phyloP scores from a whole-genome alignment of 352 stramenopile genomes.

The Phytophthora fragariae region DNA sequence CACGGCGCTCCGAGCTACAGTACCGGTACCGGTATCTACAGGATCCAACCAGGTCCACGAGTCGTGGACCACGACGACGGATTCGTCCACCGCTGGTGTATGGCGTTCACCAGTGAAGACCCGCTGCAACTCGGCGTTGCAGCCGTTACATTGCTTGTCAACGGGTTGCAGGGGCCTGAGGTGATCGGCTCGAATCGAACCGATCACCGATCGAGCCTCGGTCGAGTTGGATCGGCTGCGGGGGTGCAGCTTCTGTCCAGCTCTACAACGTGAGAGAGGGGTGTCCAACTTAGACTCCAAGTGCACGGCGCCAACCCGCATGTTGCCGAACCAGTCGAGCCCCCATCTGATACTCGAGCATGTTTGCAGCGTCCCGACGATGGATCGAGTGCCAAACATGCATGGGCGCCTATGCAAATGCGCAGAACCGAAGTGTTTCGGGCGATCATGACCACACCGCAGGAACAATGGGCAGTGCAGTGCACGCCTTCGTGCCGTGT shows the following conservation, averaged over 20 bases:
- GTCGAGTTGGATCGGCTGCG: too few relatives aligned
- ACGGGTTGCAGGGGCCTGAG: slow-evolving; percentile 8
- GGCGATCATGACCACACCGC: slow-evolving; percentile 14
- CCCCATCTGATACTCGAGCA: neutral
- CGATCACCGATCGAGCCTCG: too few relatives aligned
- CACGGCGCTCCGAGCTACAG: neutral
- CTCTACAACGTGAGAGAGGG: too few relatives aligned
- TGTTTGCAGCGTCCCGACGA: slow-evolving; percentile 1
- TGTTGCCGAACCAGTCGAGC: neutral
- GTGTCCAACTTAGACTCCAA: too few relatives aligned
- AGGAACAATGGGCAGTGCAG: slow-evolving; percentile 3
- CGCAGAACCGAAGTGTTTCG: slow-evolving; percentile 25
- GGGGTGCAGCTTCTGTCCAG: too few relatives aligned
- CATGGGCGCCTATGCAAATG: slow-evolving; percentile 18
- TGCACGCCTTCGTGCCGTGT: neutral
- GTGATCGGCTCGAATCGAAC: neutral
- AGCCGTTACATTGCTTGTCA: neutral
- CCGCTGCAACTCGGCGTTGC: neutral
- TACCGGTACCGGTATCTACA: neutral
- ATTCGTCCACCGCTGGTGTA: slow-evolving; percentile 7
- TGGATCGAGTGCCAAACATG: neutral
- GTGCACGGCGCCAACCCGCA: too few relatives aligned
- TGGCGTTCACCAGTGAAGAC: slow-evolving; percentile 14
- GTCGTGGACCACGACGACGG: neutral
- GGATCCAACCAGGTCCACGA: neutral